These are phyloP conservation scores for Apiospora aurea DNA, from an alignment of 2,329 filamentous ascomycete genomes.

Conservation along the genomic window DNA sequence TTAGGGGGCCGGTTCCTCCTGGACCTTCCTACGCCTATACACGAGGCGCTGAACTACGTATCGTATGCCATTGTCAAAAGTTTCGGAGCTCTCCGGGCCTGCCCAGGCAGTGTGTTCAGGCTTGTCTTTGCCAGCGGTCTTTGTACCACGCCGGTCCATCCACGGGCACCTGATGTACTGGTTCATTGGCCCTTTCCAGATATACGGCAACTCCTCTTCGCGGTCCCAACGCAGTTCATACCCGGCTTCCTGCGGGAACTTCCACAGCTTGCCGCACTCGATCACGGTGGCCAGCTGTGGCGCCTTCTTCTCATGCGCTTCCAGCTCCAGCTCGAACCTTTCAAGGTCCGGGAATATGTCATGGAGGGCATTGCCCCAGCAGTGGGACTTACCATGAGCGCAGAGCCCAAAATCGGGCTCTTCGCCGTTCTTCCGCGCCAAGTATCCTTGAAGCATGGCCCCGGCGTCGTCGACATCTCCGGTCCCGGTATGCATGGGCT, in stretches of 20 bases:
- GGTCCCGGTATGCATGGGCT: slow-evolving; percentile 39
- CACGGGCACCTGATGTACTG: neutral
- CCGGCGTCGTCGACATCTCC: slow-evolving; percentile 25
- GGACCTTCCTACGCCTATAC: neutral
- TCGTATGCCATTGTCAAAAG: neutral
- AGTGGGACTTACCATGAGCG: slow-evolving; percentile 34
- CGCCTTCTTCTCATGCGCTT: slow-evolving; percentile 36
- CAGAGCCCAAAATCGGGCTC: slow-evolving; percentile 38
- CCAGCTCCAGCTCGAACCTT: slow-evolving; percentile 36
- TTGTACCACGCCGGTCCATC: neutral
- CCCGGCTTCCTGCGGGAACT: slow-evolving; percentile 34
- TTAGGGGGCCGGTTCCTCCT: neutral
- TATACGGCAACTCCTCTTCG: slow-evolving; percentile 27
- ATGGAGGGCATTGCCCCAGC: slow-evolving; percentile 37
- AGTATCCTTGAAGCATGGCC: slow-evolving; percentile 36
- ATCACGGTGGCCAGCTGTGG: slow-evolving; percentile 36
- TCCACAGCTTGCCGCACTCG: slow-evolving; percentile 39
- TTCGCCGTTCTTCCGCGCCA: slow-evolving; percentile 34
- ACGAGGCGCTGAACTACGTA: neutral
- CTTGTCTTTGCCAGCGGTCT: neutral
- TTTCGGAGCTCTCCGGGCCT: neutral
- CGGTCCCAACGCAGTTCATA: slow-evolving; percentile 36
- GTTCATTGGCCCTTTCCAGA: slow-evolving; percentile 1
- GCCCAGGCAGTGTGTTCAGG: neutral
- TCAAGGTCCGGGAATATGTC: slow-evolving; percentile 38